phyloP scores from a whole-genome alignment of 495 filamentous ascomycete species.

The Xylaria longipes region DNA sequence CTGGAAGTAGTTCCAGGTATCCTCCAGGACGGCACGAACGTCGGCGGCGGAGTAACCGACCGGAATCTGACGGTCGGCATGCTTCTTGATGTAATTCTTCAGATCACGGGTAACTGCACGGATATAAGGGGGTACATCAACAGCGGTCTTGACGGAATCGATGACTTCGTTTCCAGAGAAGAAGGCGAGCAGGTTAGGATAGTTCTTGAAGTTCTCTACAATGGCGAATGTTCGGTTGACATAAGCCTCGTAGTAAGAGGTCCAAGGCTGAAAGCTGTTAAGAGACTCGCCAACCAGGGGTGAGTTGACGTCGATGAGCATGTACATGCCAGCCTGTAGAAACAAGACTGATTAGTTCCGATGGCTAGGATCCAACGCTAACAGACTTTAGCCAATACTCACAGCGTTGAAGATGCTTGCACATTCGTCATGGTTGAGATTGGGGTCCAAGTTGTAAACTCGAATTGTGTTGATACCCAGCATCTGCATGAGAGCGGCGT shows the following conservation, averaged over 20 bases:
- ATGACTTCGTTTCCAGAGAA: constrained; percentile 96
- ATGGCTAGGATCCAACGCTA: neutral
- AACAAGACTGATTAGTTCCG: constrained; percentile 3
- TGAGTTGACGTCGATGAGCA: constrained; percentile 87
- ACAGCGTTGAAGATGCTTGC: constrained; percentile 90
- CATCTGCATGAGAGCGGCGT: constrained; percentile 90
- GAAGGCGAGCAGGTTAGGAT: constrained; percentile 89
- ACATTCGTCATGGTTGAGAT: constrained; percentile 85
- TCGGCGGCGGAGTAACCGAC: constrained; percentile 97
- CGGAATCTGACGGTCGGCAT: constrained; percentile 71
- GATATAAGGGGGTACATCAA: constrained; percentile 67
- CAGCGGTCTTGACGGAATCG: constrained; percentile 65
- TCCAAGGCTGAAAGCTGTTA: constrained; percentile 70
- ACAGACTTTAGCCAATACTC: constrained; percentile 48
- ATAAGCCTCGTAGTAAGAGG: constrained; percentile 77
- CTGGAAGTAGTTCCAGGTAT: constrained; percentile 83
- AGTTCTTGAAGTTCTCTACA: constrained; percentile 93
- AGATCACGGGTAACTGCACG: constrained; percentile 81
- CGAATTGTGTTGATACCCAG: constrained; percentile 89
- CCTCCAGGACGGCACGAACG: constrained; percentile 76
- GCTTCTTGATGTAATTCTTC: constrained; percentile 83
- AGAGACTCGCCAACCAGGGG: constrained; percentile 80
- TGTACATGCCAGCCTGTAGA: constrained; percentile 58
- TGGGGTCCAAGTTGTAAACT: constrained; percentile 88
- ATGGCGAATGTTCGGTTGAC: constrained; percentile 85